Evolutionary conservation across 345 rosid genomes (phyloP), one percentile per base, ranked within the genome.

Genomic region (Eucalyptus brandiana): DNA sequence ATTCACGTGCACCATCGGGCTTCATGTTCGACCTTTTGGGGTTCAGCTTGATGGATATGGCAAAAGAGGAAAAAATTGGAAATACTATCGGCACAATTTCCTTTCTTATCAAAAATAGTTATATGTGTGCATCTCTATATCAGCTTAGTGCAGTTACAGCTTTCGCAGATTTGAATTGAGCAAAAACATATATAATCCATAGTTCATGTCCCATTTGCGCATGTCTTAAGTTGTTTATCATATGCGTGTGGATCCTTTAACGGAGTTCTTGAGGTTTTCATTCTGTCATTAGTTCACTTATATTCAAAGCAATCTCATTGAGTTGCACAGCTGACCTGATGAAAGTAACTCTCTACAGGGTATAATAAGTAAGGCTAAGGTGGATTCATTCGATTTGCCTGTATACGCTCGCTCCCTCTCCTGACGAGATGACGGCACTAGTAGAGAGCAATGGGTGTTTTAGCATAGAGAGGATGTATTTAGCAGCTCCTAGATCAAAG

Each of bases 301-400:
- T 37, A 2, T 37, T 72, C 26, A 19, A 72, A 72, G 44, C 26
- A 72, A 37, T 76, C 83, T 7, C 8, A 37, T 37, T 76, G 83
- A 76, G 83, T 76, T 37, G 28, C 83, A 6, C 45, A 40, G 45
- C 19, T 21, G 83, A 37, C 83, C 81, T 3, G 83, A 76, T 9
- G 13, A 11, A 72, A 76, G 45, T 76, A 76, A 76, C 45, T 37
- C 81, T 32, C 5, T 37, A 7, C 58, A 92, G 93, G 94, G 93
- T 28, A n/a, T 92, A n/a, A 86, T 93, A 34, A 90, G 89, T 28
- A 92, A 93, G 90, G 90, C 58, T 21, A 40, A 87, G 45, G 89
- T 92, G 80, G 93, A 93, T 69, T 87, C 91, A 2, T 94, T 93
- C 90, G 93, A 93, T 87, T 30, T 94, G 16, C 96, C 96, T 0